These are phyloP conservation scores for Nemania serpens DNA, from an alignment of 2,329 filamentous ascomycete genomes.

Conservation along the genomic window DNA sequence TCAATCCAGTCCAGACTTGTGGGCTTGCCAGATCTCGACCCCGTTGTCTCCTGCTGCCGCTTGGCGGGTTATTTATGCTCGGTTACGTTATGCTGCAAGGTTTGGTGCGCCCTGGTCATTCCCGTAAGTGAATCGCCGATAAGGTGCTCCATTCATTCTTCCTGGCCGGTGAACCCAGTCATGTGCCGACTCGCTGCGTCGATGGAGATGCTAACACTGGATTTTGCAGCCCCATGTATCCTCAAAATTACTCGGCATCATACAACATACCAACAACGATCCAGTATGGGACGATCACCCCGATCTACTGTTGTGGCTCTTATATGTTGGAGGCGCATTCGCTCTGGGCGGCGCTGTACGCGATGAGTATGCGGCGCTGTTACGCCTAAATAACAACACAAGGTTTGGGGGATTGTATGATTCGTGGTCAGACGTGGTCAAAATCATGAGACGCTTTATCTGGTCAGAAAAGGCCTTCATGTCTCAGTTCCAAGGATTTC, in stretches of 20 bases:
- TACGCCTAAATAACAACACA: slow-evolving; percentile 29
- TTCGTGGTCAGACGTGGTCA: slow-evolving; percentile 42
- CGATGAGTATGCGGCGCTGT: slow-evolving; percentile 36
- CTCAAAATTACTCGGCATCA: slow-evolving; percentile 39
- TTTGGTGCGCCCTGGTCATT: slow-evolving; percentile 46
- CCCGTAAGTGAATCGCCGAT: slow-evolving; percentile 42
- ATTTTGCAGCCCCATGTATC: slow-evolving; percentile 39
- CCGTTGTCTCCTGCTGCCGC: slow-evolving; percentile 42
- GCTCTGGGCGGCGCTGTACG: slow-evolving; percentile 39
- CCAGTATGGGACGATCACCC: slow-evolving; percentile 40
- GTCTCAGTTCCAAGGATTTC: slow-evolving; percentile 40
- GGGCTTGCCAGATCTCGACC: slow-evolving; percentile 30
- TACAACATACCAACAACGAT: slow-evolving; percentile 40
- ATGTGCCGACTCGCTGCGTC: too few relatives aligned
- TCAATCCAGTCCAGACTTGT: slow-evolving; percentile 49
- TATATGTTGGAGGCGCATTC: slow-evolving; percentile 47
- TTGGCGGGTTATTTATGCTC: slow-evolving; percentile 50
- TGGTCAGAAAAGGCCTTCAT: slow-evolving; percentile 48
- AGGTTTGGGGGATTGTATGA: slow-evolving; percentile 30
- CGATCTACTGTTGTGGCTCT: slow-evolving; percentile 45
- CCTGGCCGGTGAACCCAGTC: too few relatives aligned
- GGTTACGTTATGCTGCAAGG: slow-evolving; percentile 46
- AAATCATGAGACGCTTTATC: slow-evolving; percentile 43
- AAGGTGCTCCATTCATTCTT: not conserved
- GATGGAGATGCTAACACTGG: slow-evolving; percentile 14